phyloP scores from a whole-genome alignment of 306 rosid genomes.

The Vicia sativa region DNA sequence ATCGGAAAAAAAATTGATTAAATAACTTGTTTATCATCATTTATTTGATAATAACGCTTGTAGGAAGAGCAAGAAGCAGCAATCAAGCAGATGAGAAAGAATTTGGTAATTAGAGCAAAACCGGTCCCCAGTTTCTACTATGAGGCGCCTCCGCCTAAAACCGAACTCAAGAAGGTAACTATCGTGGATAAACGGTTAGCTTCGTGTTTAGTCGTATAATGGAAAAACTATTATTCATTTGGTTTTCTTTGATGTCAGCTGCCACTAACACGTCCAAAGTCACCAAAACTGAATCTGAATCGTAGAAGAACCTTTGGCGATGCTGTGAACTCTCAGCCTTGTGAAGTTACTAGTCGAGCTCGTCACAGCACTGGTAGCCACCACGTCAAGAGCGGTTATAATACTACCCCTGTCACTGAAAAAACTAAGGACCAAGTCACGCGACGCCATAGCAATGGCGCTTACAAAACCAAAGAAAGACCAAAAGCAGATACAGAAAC shows the following conservation, averaged over 20 bases:
- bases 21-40: not conserved
- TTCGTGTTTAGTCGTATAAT: not conserved
- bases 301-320: constrained; percentile 91
- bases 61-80: constrained; percentile 98
- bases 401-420: constrained; percentile 37
- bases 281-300: constrained; percentile 69
- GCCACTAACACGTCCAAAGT: constrained; percentile 88
- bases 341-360: constrained; percentile 53
- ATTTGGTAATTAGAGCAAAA: constrained; percentile 87
- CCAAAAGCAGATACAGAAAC: constrained; percentile 54
- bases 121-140: constrained; percentile 96
- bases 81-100: constrained; percentile 82
- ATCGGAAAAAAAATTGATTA: not conserved
- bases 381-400: constrained; percentile 44
- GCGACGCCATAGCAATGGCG: constrained; percentile 49
- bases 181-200: not conserved
- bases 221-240: not conserved
- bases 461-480: constrained; percentile 54
- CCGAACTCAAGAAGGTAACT: constrained; percentile 82
- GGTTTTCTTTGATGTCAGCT: constrained; percentile 54
- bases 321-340: constrained; percentile 41
- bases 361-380: constrained; percentile 67
- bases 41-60: constrained; percentile 5
- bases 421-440: constrained; percentile 49
- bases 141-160: constrained; percentile 89